Percentiles rank a stretch among this genome's conserved stretches.
phyloP scores from a whole-genome alignment of 257 asterid species.

The Solanum pennellii region DNA sequence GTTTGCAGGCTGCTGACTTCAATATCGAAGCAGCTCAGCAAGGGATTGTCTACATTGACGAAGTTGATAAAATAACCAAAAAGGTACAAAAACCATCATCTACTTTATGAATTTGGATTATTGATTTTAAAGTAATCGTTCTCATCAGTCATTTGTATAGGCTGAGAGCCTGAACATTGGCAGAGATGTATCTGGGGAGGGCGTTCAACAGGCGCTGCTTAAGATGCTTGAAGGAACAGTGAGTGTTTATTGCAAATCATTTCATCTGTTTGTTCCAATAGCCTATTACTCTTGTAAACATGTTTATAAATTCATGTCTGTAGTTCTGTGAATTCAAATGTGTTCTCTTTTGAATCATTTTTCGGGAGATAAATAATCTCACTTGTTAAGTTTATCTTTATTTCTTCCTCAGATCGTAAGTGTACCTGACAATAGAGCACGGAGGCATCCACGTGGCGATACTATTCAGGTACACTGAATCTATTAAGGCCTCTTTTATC shows the following conservation, averaged over 20 bases:
- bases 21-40: slow-evolving; percentile 83
- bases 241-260: slow-evolving; percentile 21
- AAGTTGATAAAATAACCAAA: slow-evolving; percentile 91
- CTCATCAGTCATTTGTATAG: slow-evolving; percentile 34
- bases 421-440: slow-evolving; percentile 72
- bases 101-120: neutral
- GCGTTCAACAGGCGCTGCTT: slow-evolving; percentile 89
- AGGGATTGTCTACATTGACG: slow-evolving; percentile 89
- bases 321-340: neutral
- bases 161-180: slow-evolving; percentile 59
- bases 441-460: slow-evolving; percentile 48
- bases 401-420: slow-evolving; percentile 45
- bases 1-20: slow-evolving; percentile 66
- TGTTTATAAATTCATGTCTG: neutral
- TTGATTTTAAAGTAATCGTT: neutral
- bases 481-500: neutral
- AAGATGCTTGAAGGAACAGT: slow-evolving; percentile 98
- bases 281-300: neutral
- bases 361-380: neutral
- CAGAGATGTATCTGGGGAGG: slow-evolving; percentile 95
- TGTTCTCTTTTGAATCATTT: neutral
- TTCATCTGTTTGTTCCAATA: neutral
- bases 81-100: slow-evolving; percentile 36
- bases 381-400: neutral
- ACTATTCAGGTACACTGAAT: slow-evolving; percentile 53